Evolutionary conservation across 208 protist genomes (phyloP).

Genomic region (Leptomonas pyrrhocoris): DNA sequence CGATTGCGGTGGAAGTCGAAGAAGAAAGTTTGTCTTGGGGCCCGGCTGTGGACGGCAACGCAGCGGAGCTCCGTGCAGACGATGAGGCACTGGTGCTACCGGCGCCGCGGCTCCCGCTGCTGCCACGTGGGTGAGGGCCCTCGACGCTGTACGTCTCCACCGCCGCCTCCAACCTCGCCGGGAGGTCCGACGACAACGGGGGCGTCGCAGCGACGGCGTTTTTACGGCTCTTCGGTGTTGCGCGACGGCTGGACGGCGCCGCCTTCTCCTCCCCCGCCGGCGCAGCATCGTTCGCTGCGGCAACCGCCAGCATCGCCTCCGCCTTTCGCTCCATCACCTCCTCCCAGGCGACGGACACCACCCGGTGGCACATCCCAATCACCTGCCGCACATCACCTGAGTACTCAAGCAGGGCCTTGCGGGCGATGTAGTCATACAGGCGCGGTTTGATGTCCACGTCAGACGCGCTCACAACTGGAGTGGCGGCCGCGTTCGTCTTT

Average conservation of each 20-base stretch:
- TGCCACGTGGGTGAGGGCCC: neutral
- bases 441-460: conserved; percentile 48
- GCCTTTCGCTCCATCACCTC: conserved; percentile 31
- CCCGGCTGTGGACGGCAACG: neutral
- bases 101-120: neutral
- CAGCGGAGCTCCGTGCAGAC: conserved; percentile 21
- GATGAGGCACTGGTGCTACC: conserved; percentile 12
- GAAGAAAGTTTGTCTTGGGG: neutral
- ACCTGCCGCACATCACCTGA: conserved; percentile 79
- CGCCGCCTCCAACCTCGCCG: conserved; percentile 31
- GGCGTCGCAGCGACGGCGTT: neutral
- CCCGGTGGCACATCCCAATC: conserved; percentile 65
- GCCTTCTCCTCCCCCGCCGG: neutral
- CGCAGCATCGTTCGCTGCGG: neutral
- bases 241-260: neutral
- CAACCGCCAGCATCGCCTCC: neutral
- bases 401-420: conserved; percentile 64
- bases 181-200: neutral
- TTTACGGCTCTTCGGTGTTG: neutral
- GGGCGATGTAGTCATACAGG: conserved; percentile 67
- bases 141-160: conserved; percentile 25
- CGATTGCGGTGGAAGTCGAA: neutral
- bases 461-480: neutral
- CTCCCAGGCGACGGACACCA: conserved; percentile 51
- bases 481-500: neutral